Base-by-base conservation (phyloP, 768 basidiomycete genomes). In the Lentinula raphanica region DNA sequence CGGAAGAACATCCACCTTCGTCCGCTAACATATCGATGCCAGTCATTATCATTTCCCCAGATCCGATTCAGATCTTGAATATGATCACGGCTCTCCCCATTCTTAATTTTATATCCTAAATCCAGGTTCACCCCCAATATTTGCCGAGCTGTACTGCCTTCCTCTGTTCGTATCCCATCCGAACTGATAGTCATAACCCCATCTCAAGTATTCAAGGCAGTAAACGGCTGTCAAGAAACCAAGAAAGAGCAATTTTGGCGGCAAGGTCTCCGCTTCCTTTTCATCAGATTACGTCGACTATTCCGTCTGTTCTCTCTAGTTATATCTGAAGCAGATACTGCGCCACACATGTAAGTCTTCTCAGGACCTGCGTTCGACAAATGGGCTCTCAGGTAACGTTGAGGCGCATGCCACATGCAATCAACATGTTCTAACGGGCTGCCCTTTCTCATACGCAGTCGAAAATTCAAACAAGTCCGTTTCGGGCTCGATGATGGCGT, bases 251-350 rank as follows among this genome's bases (percentile, higher is more conserved):
- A 44, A 44, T 15, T 17, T 44, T 44, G 42, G 21, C 42, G 42
- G 42, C 19, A 44, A 44, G 42, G 42, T 44, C 21, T 44, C 21
- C 42, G 42, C 42, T 44, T 44, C 42, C 49, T 50, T 35, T 29
- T 32, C 31, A 50, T 50, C 49, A 50, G 13, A 50, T 50, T 50
- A 50, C 49, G 49, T 31, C 49, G 28, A 50, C 49, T 35, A 17
- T 15, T 50, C 49, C 49, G 28, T 46, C 44, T 21, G 46, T 13
- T 28, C 27, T n/a, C n/a, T n/a, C n/a, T n/a, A n/a, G n/a, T n/a
- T n/a, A n/a, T n/a, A n/a, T n/a, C n/a, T n/a, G n/a, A n/a, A n/a
- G n/a, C n/a, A n/a, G n/a, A n/a, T n/a, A n/a, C n/a, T n/a, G n/a
- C n/a, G n/a, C n/a, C n/a, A n/a, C n/a, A n/a, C n/a, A n/a, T n/a